Evolutionary conservation across 805 yeast species (phyloP), one percentile per base, ranked within the genome.

Genomic region (Suhomyces vadensis): DNA sequence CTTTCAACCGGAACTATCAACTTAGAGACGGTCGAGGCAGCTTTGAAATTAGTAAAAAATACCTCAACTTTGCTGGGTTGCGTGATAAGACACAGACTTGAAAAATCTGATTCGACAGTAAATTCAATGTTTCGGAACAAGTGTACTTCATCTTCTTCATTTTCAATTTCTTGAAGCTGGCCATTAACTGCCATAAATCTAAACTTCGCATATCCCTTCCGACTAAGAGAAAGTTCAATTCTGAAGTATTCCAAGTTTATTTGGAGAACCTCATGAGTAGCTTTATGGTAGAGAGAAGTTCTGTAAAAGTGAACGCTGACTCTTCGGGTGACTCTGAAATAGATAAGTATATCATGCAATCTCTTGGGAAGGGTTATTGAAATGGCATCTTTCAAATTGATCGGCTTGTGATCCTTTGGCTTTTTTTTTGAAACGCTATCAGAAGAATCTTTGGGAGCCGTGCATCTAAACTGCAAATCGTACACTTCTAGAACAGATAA

Each of bases 101-200:
- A 47, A 6, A 58, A 50, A 46, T 61, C 58, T 39, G 57, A 57
- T 10, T 39, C 35, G 6, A 64, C 31, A 2, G 42, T 46, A 7
- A 65, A 44, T 38, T 63, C 67, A 10, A 61, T 33, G 37, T 56
- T 60, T 40, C 67, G 45, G 49, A 60, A 58, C 9, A 64, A 48
- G 26, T 51, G 49, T 20, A 51, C 44, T 17, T 50, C 48, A 17
- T 49, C 52, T 10, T 49, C 46, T 1, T 51, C 9, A 17, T 35
- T 17, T 4, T 38, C 43, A 4, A 35, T 23, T 8, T 53, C 55
- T 16, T 51, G 53, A 10, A 64, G 27, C 27, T 43, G 48, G 20
- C 67, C 67, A 43, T 61, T 57, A 37, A 54, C 45, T 4, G 57
- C 14, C 9, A 54, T 47, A 9, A 60, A 14, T 3, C 49, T 48